These are phyloP conservation scores for Penicillium robsamsonii DNA, from an alignment of 495 filamentous ascomycete genomes.

Conservation along the genomic window DNA sequence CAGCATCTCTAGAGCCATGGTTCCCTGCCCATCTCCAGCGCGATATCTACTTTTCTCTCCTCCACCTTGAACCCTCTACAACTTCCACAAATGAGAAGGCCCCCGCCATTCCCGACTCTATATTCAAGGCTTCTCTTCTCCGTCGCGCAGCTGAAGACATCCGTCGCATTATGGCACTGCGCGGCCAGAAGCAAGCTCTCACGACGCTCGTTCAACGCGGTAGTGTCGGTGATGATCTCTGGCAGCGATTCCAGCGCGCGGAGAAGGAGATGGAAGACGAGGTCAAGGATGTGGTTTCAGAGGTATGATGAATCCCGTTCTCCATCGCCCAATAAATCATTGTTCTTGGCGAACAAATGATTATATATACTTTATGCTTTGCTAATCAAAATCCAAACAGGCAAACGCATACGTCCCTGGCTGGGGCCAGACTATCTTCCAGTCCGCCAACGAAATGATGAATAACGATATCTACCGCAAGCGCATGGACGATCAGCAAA, in stretches of 20 bases:
- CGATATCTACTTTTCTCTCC: conserved; percentile 88
- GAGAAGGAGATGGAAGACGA: conserved; percentile 99
- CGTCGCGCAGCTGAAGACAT: conserved; percentile 90
- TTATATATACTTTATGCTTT: not conserved
- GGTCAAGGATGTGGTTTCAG: conserved; percentile 85
- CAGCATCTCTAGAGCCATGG: conserved; percentile 82
- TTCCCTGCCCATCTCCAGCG: conserved; percentile 85
- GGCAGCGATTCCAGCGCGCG: conserved; percentile 84
- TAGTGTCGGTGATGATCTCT: conserved; percentile 92
- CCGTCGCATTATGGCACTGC: conserved; percentile 78
- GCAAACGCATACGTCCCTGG: conserved; percentile 82
- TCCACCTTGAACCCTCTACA: conserved; percentile 73
- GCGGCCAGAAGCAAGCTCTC: conserved; percentile 80
- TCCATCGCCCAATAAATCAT: not conserved
- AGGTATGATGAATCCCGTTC: conserved; percentile 54
- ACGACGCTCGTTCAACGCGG: conserved; percentile 80
- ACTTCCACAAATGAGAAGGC: conserved; percentile 56
- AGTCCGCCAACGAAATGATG: conserved; percentile 83
- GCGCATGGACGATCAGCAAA: conserved; percentile 62
- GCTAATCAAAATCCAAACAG: conserved; percentile 35
- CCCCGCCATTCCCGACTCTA: conserved; percentile 74
- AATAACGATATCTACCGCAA: conserved; percentile 63
- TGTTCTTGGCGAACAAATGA: not conserved
- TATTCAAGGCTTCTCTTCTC: conserved; percentile 87
- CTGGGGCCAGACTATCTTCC: conserved; percentile 95